Percentiles rank a stretch among this genome's conserved stretches.
Conservation (phyloP, 257 asterid species). For the Nicotiana benthamiana region DNA sequence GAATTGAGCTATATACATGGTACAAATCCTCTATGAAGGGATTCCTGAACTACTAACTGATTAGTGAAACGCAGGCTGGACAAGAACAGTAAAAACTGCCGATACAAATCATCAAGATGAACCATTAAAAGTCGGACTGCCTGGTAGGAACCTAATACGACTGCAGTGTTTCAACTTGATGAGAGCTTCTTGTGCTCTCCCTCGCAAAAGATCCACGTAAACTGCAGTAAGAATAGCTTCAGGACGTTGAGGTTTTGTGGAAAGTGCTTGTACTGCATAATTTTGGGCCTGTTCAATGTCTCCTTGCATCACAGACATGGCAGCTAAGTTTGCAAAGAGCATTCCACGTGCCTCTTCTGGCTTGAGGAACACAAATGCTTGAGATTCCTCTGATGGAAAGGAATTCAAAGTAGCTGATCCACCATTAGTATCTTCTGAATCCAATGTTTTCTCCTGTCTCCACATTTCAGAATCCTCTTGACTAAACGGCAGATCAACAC, state of each 20-base stretch:
- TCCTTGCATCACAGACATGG: conserved; percentile 46
- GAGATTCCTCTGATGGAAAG: conserved; percentile 32
- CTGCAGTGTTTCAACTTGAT: conserved; percentile 52
- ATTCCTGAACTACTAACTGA: conserved; percentile 52
- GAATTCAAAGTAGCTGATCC: conserved; percentile 16
- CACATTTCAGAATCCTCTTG: conserved; percentile 64
- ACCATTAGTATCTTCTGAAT: conserved; percentile 44
- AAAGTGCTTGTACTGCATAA: conserved; percentile 44
- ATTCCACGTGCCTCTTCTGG: conserved; percentile 86
- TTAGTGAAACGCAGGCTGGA: conserved; percentile 34
- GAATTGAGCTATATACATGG: conserved; percentile 59
- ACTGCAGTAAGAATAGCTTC: conserved; percentile 60
- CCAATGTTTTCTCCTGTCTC: conserved; percentile 44
- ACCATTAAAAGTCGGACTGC: conserved; percentile 24
- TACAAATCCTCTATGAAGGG: conserved; percentile 62
- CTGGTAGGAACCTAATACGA: conserved; percentile 35
- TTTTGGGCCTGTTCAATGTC: conserved; percentile 58
- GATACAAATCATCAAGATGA: conserved; percentile 30
- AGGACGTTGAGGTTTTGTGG: conserved; percentile 39
- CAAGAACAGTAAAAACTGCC: conserved; percentile 15
- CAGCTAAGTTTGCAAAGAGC: conserved; percentile 52
- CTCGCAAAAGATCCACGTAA: conserved; percentile 61
- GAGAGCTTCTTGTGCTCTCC: conserved; percentile 56
- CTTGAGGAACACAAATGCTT: conserved; percentile 32
- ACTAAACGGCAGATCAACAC: conserved; percentile 51